phyloP scores from a whole-genome alignment of 2,329 filamentous ascomycete genomes.

The Parastagonospora avenae region DNA sequence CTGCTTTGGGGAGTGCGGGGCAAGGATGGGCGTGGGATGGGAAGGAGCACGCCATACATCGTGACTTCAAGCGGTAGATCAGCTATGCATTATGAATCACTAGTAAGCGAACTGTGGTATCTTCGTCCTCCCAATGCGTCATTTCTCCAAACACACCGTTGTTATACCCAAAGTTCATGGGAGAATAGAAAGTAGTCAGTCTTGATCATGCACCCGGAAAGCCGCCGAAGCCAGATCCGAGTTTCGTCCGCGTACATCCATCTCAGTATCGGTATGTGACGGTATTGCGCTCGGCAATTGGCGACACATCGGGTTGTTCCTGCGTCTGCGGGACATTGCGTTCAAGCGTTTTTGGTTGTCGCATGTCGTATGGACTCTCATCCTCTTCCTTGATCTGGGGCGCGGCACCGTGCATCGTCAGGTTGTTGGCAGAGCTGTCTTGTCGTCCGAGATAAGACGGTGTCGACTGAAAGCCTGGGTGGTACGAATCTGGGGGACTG shows the following conservation, averaged over 20 bases:
- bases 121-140: too few species aligned
- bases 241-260: conserved; percentile 3
- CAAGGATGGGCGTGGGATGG: background rate
- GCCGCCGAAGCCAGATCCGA: background rate
- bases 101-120: too few species aligned
- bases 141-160: too few species aligned
- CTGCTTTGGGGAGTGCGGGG: conserved; percentile 8
- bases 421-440: conserved; percentile 48
- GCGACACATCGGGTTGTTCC: conserved; percentile 37
- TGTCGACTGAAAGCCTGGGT: conserved; percentile 46
- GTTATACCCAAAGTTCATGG: too few species aligned
- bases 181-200: too few species aligned
- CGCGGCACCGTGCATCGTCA: conserved; percentile 54
- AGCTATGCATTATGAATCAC: too few species aligned
- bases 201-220: background rate
- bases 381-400: conserved; percentile 32
- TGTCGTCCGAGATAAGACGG: conserved; percentile 52
- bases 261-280: conserved; percentile 46
- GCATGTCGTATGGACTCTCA: conserved; percentile 24
- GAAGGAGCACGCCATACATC: too few species aligned
- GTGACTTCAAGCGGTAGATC: too few species aligned
- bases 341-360: conserved; percentile 35
- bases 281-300: conserved; percentile 43
- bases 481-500: conserved; percentile 33
- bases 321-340: conserved; percentile 14